phyloP scores from a whole-genome alignment of 2,329 filamentous ascomycete species.

The Trichoderma harzianum region DNA sequence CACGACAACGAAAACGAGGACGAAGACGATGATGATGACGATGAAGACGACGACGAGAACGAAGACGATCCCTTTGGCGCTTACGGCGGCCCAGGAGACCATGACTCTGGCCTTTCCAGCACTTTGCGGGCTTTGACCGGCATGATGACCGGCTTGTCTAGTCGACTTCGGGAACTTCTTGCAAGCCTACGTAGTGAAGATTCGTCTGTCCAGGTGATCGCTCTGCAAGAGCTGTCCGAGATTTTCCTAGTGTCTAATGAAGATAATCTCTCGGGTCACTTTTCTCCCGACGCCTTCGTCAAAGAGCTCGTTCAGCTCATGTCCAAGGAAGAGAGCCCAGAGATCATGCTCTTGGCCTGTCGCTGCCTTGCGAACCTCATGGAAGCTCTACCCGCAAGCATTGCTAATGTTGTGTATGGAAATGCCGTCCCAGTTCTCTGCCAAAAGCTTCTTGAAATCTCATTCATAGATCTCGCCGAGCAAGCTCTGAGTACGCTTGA shows the following conservation, averaged over 20 bases:
- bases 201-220: constrained; percentile 86
- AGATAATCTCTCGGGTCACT: constrained; percentile 92
- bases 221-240: constrained; percentile 88
- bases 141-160: constrained; percentile 83
- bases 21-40: constrained; percentile 41
- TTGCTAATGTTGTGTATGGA: constrained; percentile 95
- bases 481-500: constrained; percentile 94
- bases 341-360: constrained; percentile 95
- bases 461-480: constrained; percentile 95
- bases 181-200: constrained; percentile 76
- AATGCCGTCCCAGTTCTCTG: constrained; percentile 92
- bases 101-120: constrained; percentile 66
- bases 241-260: constrained; percentile 92
- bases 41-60: constrained; percentile 54
- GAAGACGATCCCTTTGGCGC: constrained; percentile 60
- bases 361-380: constrained; percentile 95
- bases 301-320: constrained; percentile 91
- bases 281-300: constrained; percentile 89
- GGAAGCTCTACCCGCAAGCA: constrained; percentile 90
- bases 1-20: constrained; percentile 38
- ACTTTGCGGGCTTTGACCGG: constrained; percentile 84
- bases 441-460: constrained; percentile 91
- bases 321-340: constrained; percentile 92
- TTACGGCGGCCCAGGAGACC: constrained; percentile 64
- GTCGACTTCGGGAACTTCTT: constrained; percentile 74